Percentiles rank a stretch among this genome's conserved stretches.
Conservation (phyloP, 1,139 yeast species). For the Debaryomycetaceae sp. region DNA sequence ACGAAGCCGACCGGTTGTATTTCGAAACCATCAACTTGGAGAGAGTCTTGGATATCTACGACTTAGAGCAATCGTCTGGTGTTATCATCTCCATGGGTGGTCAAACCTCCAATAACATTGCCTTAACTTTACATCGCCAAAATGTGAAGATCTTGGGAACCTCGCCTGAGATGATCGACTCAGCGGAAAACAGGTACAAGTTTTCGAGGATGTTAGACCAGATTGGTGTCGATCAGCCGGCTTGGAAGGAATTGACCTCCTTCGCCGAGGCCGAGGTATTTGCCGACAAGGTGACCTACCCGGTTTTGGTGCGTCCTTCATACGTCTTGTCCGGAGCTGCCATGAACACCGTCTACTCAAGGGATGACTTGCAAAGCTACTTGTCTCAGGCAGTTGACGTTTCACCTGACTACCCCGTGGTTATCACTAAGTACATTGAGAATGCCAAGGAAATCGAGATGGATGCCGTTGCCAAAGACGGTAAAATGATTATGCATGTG, state of each 20-base stretch:
- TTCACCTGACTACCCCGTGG: constrained; percentile 97
- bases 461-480: constrained; percentile 97
- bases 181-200: constrained; percentile 97
- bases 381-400: constrained; percentile 94
- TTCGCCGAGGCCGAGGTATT: constrained; percentile 89
- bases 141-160: constrained; percentile 95
- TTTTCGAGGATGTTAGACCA: constrained; percentile 96
- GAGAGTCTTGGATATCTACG: constrained; percentile 93
- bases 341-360: constrained; percentile 92
- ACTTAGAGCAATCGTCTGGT: constrained; percentile 86
- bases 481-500: constrained; percentile 93
- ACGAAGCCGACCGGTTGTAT: constrained; percentile 95
- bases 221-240: constrained; percentile 98
- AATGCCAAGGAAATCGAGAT: constrained; percentile 97
- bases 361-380: constrained; percentile 83
- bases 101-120: constrained; percentile 96
- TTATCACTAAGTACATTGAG: constrained; percentile 93
- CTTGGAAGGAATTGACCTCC: constrained; percentile 97
- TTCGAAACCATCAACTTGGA: constrained; percentile 94
- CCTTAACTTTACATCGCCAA: constrained; percentile 88
- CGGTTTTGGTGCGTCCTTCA: constrained; percentile 96
- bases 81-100: constrained; percentile 99
- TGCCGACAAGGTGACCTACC: constrained; percentile 88
- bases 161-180: constrained; percentile 96
- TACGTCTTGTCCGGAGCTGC: constrained; percentile 99